Conservation (phyloP, 2,329 filamentous ascomycete genomes). For the Aspergillus fructus region DNA sequence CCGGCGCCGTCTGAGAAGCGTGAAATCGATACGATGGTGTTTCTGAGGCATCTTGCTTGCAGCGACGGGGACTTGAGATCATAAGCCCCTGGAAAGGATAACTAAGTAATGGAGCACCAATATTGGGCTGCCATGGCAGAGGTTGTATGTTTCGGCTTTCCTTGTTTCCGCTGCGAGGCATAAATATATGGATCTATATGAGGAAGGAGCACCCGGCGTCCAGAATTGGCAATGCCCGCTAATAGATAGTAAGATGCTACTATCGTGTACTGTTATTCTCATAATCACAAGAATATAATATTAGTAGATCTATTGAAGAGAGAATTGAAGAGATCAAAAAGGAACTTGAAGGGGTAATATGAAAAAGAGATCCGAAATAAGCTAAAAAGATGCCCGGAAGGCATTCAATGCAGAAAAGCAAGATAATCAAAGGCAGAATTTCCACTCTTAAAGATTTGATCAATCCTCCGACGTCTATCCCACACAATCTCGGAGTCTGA, state of each 20-base stretch:
- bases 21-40: slow-evolving; percentile 18
- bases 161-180: neutral
- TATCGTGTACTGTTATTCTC: no score
- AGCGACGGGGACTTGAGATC: neutral
- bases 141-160: neutral
- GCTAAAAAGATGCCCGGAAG: no score
- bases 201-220: neutral
- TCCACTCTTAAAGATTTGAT: slow-evolving; percentile 50
- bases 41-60: slow-evolving; percentile 12
- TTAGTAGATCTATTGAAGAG: no score
- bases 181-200: neutral
- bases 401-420: slow-evolving; percentile 25
- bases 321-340: no score
- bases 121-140: neutral
- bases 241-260: neutral
- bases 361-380: no score
- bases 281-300: no score
- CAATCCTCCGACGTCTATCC: slow-evolving; percentile 50
- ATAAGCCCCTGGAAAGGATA: neutral
- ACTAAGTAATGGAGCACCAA: neutral
- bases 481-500: slow-evolving; percentile 47
- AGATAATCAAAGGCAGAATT: slow-evolving; percentile 32
- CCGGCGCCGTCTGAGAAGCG: slow-evolving; percentile 18
- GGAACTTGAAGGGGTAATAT: no score
- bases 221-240: neutral